Base-by-base conservation (phyloP, 2,329 filamentous ascomycete species). In the Beauveria bassiana region DNA sequence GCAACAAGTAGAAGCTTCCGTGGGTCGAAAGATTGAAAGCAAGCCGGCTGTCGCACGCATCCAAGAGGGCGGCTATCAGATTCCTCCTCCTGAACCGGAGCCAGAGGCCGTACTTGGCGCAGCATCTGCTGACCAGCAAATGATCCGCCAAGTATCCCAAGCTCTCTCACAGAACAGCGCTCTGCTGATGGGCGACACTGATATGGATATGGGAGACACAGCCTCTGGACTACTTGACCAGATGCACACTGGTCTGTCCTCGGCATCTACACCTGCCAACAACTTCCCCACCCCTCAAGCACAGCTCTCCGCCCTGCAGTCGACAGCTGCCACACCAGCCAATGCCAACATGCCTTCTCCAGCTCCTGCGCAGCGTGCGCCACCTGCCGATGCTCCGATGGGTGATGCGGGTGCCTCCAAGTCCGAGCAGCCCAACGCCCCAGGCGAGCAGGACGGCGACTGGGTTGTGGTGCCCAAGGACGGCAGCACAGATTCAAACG, bases 401-500 rank as follows among this genome's bases (percentile, higher is more conserved):
- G 80, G 82, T 18, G 82, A 31, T 5, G 40, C 51, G 16, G 43
- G 16, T 38, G 58, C 49, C 18, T 14, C 49, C 58, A 47, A 74
- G 22, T 69, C 74, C 10, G 70, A 70, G 79, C 78, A 20, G 79
- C 81, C 14, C 74, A 78, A 12, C 7, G 46, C 47, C 79, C 80
- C 60, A 78, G 81, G 61, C 78, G 77, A 4, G 79, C 46, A 79
- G 22, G 79, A 76, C 59, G 86, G 83, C 34, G 89, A 92, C 65
- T 92, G 89, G 89, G 86, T 91, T 3, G 86, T 92, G 62, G 84
- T 92, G 34, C 84, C 86, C 61, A 87, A 88, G 65, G 84, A 83
- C 52, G 81, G 79, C 26, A 46, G 61, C 9, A 59, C 66, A 6
- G 64, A 64, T 45, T 62, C 65, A 26, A 62, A 68, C n/a, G 64